phyloP scores from a whole-genome alignment of 148 eudicot genomes.

The Amaranthus palmeri region DNA sequence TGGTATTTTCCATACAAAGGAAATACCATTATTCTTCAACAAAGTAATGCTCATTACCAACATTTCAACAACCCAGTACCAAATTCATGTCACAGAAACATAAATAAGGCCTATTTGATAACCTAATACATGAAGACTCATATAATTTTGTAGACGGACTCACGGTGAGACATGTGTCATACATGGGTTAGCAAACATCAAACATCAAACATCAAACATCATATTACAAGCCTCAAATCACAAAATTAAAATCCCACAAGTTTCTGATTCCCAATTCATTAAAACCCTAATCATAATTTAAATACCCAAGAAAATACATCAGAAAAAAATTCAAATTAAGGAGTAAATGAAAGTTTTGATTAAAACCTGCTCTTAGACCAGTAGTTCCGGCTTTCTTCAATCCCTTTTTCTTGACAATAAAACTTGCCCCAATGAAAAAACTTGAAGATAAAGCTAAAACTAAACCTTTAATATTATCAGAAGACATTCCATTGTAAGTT shows the following conservation, averaged over 20 bases:
- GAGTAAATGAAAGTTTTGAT: not conserved
- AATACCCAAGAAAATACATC: not conserved
- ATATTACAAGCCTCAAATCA: not conserved
- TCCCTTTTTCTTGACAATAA: conserved; percentile 36
- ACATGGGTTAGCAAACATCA: no score
- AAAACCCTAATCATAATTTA: conserved; percentile 4
- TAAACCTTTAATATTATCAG: conserved; percentile 33
- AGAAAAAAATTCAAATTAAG: not conserved
- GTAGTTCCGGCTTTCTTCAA: conserved; percentile 30
- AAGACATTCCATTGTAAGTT: conserved; percentile 31
- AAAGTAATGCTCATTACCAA: not conserved
- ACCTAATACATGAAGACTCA: not conserved
- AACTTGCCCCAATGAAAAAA: conserved; percentile 36
- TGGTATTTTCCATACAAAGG: not conserved
- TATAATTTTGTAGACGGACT: no score
- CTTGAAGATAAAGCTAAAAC: conserved; percentile 36
- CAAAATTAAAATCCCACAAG: not conserved
- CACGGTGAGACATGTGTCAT: no score
- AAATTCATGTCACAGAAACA: not conserved
- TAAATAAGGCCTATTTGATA: not conserved
- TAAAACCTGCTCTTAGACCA: conserved; percentile 32
- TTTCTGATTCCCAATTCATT: not conserved
- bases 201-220: not conserved
- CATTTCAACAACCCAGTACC: not conserved
- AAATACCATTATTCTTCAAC: not conserved